Evolutionary conservation across 2,329 filamentous ascomycete species (phyloP).

Genomic region (Colletotrichum truncatum): DNA sequence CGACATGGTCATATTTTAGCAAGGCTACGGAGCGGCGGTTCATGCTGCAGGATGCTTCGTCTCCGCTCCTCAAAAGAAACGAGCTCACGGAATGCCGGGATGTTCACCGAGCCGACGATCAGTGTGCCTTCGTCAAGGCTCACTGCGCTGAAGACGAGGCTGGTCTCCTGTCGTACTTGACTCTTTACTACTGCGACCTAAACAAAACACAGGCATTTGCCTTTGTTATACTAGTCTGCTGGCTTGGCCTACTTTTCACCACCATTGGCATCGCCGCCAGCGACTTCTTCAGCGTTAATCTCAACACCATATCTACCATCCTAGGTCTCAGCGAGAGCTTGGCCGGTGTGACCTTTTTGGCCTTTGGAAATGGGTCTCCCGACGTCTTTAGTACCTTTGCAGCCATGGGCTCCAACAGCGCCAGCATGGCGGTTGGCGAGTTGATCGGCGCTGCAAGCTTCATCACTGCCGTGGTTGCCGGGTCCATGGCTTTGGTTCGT

Average conservation of each 20-base stretch:
- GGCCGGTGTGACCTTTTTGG: constrained; percentile 94
- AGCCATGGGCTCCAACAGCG: constrained; percentile 95
- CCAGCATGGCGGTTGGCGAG: constrained; percentile 95
- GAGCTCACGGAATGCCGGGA: constrained; percentile 71
- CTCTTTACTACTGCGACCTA: constrained; percentile 88
- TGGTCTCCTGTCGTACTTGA: constrained; percentile 87
- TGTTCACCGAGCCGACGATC: constrained; percentile 79
- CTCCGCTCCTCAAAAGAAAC: constrained; percentile 38
- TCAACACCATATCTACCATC: constrained; percentile 90
- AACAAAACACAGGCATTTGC: constrained; percentile 75
- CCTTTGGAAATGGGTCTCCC: constrained; percentile 96
- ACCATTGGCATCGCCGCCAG: constrained; percentile 98
- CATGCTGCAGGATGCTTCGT: constrained; percentile 27
- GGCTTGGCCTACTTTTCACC: constrained; percentile 91
- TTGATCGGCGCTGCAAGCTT: constrained; percentile 94
- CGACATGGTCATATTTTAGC: constrained; percentile 53
- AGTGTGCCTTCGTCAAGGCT: constrained; percentile 85
- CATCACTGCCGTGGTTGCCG: constrained; percentile 95
- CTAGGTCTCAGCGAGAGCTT: constrained; percentile 95
- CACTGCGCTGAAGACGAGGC: constrained; percentile 92
- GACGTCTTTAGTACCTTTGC: constrained; percentile 99
- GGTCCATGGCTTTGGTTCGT: constrained; percentile 95
- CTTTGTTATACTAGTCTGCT: constrained; percentile 80
- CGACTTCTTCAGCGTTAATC: constrained; percentile 97
- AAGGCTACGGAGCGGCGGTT: constrained; percentile 20